A percentile compares a stretch with the other conserved stretches of the same genome.
phyloP scores from a whole-genome alignment of 768 basidiomycete species.

The Multifurca ochricompacta region DNA sequence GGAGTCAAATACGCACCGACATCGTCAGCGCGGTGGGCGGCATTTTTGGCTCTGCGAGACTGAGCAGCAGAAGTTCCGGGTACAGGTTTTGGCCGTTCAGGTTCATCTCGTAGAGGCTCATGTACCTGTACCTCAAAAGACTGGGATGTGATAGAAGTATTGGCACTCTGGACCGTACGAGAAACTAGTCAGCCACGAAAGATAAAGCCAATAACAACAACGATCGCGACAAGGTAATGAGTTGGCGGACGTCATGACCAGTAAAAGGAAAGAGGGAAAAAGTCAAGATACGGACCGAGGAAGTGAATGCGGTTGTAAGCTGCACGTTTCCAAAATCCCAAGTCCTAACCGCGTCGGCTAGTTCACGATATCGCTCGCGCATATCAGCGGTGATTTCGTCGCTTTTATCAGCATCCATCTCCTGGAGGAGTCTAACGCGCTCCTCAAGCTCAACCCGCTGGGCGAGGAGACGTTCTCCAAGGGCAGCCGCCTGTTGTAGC shows the following conservation, averaged over 20 bases:
- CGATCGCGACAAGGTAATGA: conserved; percentile 17
- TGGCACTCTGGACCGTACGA: conserved; percentile 21
- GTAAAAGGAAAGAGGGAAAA: conserved; percentile 2
- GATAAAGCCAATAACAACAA: conserved; percentile 10
- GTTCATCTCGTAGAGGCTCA: conserved; percentile 52
- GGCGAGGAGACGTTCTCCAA: conserved; percentile 88
- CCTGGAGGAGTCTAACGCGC: conserved; percentile 75
- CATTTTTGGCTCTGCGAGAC: conserved; percentile 84
- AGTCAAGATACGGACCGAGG: conserved; percentile 42
- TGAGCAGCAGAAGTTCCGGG: conserved; percentile 73
- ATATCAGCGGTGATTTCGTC: conserved; percentile 60
- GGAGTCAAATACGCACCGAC: conserved; percentile 50
- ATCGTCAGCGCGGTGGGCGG: conserved; percentile 82
- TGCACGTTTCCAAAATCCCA: conserved; percentile 81
- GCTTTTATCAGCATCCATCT: conserved; percentile 53
- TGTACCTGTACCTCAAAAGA: conserved; percentile 23
- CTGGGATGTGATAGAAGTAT: conserved; percentile 26
- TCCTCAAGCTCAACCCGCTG: conserved; percentile 93
- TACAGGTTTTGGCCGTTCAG: conserved; percentile 53
- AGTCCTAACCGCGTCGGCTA: conserved; percentile 60
- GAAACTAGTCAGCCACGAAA: conserved; percentile 11
- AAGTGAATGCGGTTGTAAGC: conserved; percentile 59
- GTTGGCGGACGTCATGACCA: neutral
- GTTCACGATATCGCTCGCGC: conserved; percentile 66
- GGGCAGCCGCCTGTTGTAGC: conserved; percentile 81